Base-by-base conservation (phyloP, 2,329 filamentous ascomycete genomes). In the Didymella lethalis region DNA sequence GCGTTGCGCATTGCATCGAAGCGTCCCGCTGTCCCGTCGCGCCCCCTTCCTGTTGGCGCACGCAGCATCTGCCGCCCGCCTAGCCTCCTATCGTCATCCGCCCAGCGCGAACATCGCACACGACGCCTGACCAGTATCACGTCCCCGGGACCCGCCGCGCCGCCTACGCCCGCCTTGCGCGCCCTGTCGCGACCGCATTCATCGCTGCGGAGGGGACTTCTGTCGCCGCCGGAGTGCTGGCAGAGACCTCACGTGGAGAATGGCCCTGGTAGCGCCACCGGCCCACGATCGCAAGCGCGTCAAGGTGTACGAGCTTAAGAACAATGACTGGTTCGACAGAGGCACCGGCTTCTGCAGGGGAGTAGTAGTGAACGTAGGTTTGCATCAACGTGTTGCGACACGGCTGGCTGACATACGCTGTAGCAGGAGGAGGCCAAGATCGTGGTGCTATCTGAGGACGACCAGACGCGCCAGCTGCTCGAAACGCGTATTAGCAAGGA, bases 271-370 rank as follows among this genome's bases (percentile, higher is more conserved):
- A 67, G 71, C 77, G 64, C 75, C 79, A 68, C 79, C 80, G 64
- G 75, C 79, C 66, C 82, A 80, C 70, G 81, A 83, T 72, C 80
- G 80, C 73, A 83, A 82, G 75, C 81, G 95, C 84, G 95, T 98
- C 80, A 99, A 99, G 84, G 95, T 99, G 77, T 99, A 99, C 80
- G 95, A 98, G 83, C 86, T 99, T 73, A 92, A 92, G 78, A 93
- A 97, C 81, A 97, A 96, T 85, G 95, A 98, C 87, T 99, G 95
- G 95, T 97, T 94, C 77, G 95, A 99, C 81, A 86, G 94, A 73
- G 95, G 95, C 65, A 99, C 95, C 47, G 95, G 95, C 63, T 97
- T 97, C 79, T 98, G 95, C 78, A 91, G 88, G 60, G 93, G 93
- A 47, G 85, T 88, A 65, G 86, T 90, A 65, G 80, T 89, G 64